Base-by-base conservation (phyloP, 2,329 filamentous ascomycete genomes). In the Aspergillus pseudotamarii region DNA sequence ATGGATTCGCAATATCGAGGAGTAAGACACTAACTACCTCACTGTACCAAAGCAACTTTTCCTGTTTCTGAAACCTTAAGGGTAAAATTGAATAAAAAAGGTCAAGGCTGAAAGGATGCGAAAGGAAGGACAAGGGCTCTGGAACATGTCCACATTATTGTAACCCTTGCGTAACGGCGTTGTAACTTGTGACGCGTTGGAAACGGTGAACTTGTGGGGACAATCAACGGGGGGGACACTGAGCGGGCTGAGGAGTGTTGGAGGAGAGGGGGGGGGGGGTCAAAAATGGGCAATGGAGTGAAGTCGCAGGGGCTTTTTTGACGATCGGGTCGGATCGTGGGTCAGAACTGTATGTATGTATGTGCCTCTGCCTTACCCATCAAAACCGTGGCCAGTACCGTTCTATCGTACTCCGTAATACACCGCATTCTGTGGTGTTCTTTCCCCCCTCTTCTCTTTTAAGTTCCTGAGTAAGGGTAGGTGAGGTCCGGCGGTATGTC, bases 151-250 rank as follows among this genome's bases (percentile, higher is more conserved):
- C 53, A 50, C 53, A 60, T 63, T 62, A 63, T 64, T 62, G 62
- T 65, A 68, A 66, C 66, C 67, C 68, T 70, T 69, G 67, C 68
- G 67, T 70, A 69, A 68, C 66, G 57, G 57, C 54, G 59, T 63
- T 63, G 64, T 70, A 64, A 70, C 62, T 63, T 64, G 64, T 70
- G 66, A 70, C 64, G 67, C 67, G 67, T 66, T 67, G 66, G 60
- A 66, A 69, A 68, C 67, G 67, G 67, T 69, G 68, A 69, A 69
- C 68, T 67, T 69, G 68, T 67, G 68, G 68, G 65, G 68, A 69
- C 63, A 36, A 58, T 23, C 34, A 30, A 55, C 36, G 30, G 53
- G 30, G 46, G 36, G 38, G 45, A 23, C 26, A 4, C 26, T 26
- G 4, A 26, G 26, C 26, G 26, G 26, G 46, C 45, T 50, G 46